A percentile compares a stretch with the other conserved stretches of the same genome.
These are phyloP conservation scores for Chlamydomonas applanata DNA, from an alignment of 139 green algal genomes.

Conservation along the genomic window DNA sequence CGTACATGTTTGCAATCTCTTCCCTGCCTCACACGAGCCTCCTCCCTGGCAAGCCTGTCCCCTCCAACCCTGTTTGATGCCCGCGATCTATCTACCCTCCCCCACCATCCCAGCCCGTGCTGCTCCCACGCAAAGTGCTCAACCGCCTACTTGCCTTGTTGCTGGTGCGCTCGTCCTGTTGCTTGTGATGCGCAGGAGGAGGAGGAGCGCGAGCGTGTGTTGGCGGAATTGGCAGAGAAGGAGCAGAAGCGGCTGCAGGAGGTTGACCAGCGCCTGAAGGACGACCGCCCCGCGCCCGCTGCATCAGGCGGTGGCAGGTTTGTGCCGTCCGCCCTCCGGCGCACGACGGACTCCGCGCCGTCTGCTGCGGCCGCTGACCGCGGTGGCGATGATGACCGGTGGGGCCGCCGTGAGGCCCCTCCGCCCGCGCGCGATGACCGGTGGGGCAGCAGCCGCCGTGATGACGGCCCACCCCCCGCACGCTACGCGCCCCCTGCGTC, in stretches of 20 bases:
- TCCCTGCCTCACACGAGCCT: too few relatives aligned
- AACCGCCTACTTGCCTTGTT: too few relatives aligned
- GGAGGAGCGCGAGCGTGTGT: slow-evolving; percentile 56
- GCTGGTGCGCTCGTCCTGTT: too few relatives aligned
- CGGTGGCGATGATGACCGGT: slow-evolving; percentile 17
- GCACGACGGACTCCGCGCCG: neutral
- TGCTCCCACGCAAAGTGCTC: too few relatives aligned
- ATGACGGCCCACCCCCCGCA: slow-evolving; percentile 8
- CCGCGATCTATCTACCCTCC: too few relatives aligned
- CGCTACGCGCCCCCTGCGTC: neutral
- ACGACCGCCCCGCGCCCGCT: neutral
- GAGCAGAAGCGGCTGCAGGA: slow-evolving; percentile 53
- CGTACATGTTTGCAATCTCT: too few relatives aligned
- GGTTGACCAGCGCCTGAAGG: slow-evolving; percentile 52
- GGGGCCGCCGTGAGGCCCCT: slow-evolving; percentile 16
- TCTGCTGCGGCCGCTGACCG: neutral
- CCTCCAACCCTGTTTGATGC: too few relatives aligned
- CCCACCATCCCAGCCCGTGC: too few relatives aligned
- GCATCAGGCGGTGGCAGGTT: neutral
- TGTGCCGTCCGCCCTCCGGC: neutral
- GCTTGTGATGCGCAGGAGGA: too few relatives aligned
- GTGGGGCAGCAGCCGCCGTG: neutral
- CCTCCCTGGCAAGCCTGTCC: too few relatives aligned
- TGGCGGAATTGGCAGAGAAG: slow-evolving; percentile 49
- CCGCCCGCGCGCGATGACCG: slow-evolving; percentile 7